Conservation (phyloP, 2,329 filamentous ascomycete genomes). For the Gaeumannomyces tritici region DNA sequence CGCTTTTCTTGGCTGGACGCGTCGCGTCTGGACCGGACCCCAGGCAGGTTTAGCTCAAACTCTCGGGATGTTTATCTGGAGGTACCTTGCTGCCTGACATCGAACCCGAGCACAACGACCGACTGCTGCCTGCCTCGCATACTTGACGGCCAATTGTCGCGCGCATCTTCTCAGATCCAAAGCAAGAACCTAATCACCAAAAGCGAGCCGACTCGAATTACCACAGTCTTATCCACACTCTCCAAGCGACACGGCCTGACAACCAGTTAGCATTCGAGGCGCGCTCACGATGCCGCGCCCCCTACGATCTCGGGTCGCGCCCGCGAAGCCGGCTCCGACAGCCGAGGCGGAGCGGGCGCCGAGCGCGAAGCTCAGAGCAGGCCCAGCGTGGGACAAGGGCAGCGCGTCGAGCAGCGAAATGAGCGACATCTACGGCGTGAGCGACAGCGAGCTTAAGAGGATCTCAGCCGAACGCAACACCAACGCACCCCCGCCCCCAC, state of each 20-base stretch:
- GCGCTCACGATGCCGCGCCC: slow-evolving; percentile 4
- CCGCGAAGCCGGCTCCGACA: slow-evolving; percentile 1
- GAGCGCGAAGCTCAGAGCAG: slow-evolving; percentile 7
- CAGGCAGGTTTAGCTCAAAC: not conserved
- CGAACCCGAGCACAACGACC: not conserved
- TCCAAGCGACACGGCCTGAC: not conserved
- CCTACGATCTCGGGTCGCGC: slow-evolving; percentile 4
- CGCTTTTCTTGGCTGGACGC: not conserved
- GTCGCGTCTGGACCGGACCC: not conserved
- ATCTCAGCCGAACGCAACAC: slow-evolving; percentile 10
- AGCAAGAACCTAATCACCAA: not conserved
- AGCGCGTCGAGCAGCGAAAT: slow-evolving; percentile 7
- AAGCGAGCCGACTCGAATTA: not conserved
- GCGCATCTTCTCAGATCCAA: not conserved
- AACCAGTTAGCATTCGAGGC: not conserved
- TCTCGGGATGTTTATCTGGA: not conserved
- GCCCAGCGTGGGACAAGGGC: not conserved
- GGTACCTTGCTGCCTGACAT: not conserved
- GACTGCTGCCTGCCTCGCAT: not conserved
- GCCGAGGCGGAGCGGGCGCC: not conserved
- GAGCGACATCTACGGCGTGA: slow-evolving; percentile 24
- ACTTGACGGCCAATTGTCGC: too few species aligned
- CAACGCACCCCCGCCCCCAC: slow-evolving; percentile 4
- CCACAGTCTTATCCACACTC: not conserved
- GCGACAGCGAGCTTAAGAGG: slow-evolving; percentile 22